Conservation (phyloP, 163 green algal species). For the Scenedesmus sp. region DNA sequence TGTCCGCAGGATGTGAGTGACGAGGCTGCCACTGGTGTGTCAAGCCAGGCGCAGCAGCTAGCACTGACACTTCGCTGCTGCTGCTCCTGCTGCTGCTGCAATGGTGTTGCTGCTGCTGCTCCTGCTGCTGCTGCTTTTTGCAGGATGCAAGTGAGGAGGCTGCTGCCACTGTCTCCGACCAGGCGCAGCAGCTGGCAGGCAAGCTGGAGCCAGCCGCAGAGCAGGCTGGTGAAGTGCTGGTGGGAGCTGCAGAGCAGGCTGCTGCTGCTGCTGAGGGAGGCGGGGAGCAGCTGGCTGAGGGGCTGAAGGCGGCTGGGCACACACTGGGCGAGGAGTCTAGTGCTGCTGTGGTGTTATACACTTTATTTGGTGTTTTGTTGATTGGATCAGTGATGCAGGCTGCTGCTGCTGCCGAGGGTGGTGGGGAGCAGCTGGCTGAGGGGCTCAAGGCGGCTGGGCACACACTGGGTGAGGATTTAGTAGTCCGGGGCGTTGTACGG, state of each 20-base stretch:
- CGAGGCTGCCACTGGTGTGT: background rate
- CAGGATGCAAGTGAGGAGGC: background rate
- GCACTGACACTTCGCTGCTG: background rate
- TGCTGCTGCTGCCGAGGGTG: background rate
- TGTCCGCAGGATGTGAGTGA: background rate
- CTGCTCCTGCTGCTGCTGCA: background rate
- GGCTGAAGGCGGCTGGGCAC: conserved; percentile 31
- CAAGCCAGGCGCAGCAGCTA: background rate
- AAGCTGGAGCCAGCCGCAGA: conserved; percentile 15
- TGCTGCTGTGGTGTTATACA: background rate
- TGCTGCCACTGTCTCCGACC: background rate
- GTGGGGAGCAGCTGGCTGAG: background rate
- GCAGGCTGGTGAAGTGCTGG: conserved; percentile 6
- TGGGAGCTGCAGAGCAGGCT: background rate
- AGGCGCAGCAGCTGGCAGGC: background rate
- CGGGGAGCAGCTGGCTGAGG: background rate
- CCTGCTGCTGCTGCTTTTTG: background rate
- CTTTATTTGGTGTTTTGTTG: background rate
- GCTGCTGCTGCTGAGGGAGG: background rate
- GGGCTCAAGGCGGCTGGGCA: conserved; percentile 24
- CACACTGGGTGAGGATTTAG: background rate
- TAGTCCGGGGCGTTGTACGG: background rate
- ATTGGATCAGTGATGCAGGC: background rate
- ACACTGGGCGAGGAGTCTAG: conserved; percentile 10
- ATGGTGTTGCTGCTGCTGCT: background rate